Percentiles rank a stretch among this genome's conserved stretches.
These are phyloP conservation scores for Umbilicaria muhlenbergii DNA, from an alignment of 495 filamentous ascomycete genomes.

Conservation along the genomic window DNA sequence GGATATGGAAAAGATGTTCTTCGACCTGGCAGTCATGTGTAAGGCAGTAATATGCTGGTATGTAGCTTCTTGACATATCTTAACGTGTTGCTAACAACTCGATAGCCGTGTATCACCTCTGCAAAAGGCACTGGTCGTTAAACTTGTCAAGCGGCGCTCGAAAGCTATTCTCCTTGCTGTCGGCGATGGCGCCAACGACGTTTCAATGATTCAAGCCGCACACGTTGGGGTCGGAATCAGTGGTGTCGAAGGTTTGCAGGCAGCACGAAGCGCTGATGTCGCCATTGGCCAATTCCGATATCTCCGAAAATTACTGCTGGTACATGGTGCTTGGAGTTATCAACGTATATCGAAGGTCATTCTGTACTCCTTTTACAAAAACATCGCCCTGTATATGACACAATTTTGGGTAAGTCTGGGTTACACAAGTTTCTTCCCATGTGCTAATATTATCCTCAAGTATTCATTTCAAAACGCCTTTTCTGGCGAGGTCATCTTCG, in stretches of 20 bases:
- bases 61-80: slow-evolving; percentile 9
- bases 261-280: slow-evolving; percentile 89
- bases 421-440: too few relatives aligned
- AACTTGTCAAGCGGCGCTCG: slow-evolving; percentile 91
- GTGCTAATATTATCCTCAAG: slow-evolving; percentile 29
- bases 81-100: slow-evolving; percentile 5
- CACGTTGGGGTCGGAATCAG: slow-evolving; percentile 98
- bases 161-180: slow-evolving; percentile 89
- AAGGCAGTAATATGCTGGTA: slow-evolving; percentile 97
- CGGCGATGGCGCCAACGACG: slow-evolving; percentile 96
- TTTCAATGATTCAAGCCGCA: slow-evolving; percentile 98
- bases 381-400: slow-evolving; percentile 95
- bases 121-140: slow-evolving; percentile 96
- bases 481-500: slow-evolving; percentile 95
- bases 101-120: slow-evolving; percentile 85
- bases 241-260: slow-evolving; percentile 96
- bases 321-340: slow-evolving; percentile 96
- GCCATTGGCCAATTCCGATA: slow-evolving; percentile 94
- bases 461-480: slow-evolving; percentile 98
- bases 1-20: slow-evolving; percentile 83
- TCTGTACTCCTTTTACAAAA: slow-evolving; percentile 98
- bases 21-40: slow-evolving; percentile 87
- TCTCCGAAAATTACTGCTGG: slow-evolving; percentile 84
- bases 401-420: slow-evolving; percentile 76
- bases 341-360: slow-evolving; percentile 94